phyloP scores from a whole-genome alignment of 805 yeast species.

The Cyberlindnera euphorbiae region DNA sequence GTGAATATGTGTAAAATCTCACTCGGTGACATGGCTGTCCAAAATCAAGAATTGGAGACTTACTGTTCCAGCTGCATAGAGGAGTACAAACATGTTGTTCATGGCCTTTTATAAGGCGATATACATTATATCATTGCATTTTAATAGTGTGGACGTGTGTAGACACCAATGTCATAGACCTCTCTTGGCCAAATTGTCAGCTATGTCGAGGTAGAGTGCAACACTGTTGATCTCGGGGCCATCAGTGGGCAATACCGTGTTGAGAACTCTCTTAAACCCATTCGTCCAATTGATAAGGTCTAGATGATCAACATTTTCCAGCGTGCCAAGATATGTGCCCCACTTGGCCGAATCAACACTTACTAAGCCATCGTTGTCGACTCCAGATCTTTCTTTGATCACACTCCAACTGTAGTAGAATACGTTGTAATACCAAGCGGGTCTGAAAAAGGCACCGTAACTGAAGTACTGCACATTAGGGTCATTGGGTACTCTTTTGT shows the following conservation, averaged over 20 bases:
- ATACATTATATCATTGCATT: too few relatives aligned
- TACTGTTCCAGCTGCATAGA: conserved; percentile 32
- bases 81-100: conserved; percentile 26
- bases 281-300: conserved; percentile 85
- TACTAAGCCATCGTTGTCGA: conserved; percentile 83
- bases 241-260: conserved; percentile 12
- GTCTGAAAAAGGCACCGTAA: conserved; percentile 72
- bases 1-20: conserved; percentile 48
- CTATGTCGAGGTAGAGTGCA: conserved; percentile 61
- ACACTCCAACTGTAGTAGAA: conserved; percentile 63
- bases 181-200: conserved; percentile 54
- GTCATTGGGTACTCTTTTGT: conserved; percentile 45
- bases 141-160: neutral
- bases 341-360: conserved; percentile 73
- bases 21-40: conserved; percentile 26
- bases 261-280: conserved; percentile 32
- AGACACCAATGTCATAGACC: conserved; percentile 39
- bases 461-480: conserved; percentile 71
- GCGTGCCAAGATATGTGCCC: conserved; percentile 80
- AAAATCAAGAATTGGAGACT: conserved; percentile 24
- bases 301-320: conserved; percentile 75
- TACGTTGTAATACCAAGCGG: conserved; percentile 50
- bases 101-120: conserved; percentile 8
- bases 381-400: conserved; percentile 43
- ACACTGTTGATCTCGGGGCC: conserved; percentile 52